These are phyloP conservation scores for Candida sanyaensis DNA, from an alignment of 1,139 yeast genomes.

Conservation along the genomic window DNA sequence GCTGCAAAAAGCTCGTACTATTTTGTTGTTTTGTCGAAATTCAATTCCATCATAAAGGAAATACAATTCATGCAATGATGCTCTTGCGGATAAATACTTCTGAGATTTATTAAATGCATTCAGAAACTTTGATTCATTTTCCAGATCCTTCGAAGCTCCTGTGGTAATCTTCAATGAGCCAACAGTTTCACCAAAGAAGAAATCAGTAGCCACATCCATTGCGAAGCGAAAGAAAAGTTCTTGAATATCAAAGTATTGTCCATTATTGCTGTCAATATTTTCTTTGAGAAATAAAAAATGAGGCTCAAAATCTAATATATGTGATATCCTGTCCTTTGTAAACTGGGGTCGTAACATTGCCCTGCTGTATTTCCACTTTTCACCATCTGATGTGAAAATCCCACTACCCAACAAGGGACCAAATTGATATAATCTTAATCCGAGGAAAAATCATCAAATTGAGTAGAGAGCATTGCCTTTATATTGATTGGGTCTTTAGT, in stretches of 20 bases:
- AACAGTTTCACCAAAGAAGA: slow-evolving; percentile 40
- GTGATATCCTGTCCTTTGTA: slow-evolving; percentile 52
- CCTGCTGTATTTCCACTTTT: slow-evolving; percentile 57
- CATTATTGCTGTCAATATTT: slow-evolving; percentile 27
- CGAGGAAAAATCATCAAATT: slow-evolving; percentile 52
- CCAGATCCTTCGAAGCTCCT: slow-evolving; percentile 26
- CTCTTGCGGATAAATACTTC: slow-evolving; percentile 28
- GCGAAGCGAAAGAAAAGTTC: slow-evolving; percentile 38
- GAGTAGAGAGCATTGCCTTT: slow-evolving; percentile 38
- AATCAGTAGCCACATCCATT: slow-evolving; percentile 44
- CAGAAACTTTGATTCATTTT: slow-evolving; percentile 26
- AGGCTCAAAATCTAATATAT: slow-evolving; percentile 43
- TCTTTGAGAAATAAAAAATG: slow-evolving; percentile 39
- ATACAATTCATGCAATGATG: slow-evolving; percentile 30
- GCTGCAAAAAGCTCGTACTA: slow-evolving; percentile 32
- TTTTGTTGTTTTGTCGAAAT: slow-evolving; percentile 21
- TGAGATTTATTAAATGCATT: slow-evolving; percentile 32
- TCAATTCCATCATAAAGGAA: slow-evolving; percentile 23
- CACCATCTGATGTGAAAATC: slow-evolving; percentile 55
- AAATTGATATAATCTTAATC: slow-evolving; percentile 40
- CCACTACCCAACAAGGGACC: slow-evolving; percentile 53
- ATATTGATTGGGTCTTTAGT: slow-evolving; percentile 33
- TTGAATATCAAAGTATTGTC: slow-evolving; percentile 34
- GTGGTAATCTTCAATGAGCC: slow-evolving; percentile 29
- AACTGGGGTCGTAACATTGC: slow-evolving; percentile 58